Evolutionary conservation across 129 eudicot genomes (phyloP), one percentile per base, ranked within the genome.

Genomic region (Lactuca sativa): DNA sequence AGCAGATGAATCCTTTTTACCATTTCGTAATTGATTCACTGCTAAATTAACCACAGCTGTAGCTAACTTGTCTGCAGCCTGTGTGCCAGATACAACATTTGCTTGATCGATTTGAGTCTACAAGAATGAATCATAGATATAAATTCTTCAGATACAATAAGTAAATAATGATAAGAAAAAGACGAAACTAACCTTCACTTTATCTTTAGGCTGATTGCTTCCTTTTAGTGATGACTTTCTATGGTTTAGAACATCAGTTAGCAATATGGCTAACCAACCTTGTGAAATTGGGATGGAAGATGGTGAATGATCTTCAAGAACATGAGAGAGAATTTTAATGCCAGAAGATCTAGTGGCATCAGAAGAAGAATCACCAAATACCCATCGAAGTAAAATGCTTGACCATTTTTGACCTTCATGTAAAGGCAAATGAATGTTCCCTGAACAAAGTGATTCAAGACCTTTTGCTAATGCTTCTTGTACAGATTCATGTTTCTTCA

Each of bases 391-490:
- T 63, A 95, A 73, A 81, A 86, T 77, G 60, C 86, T 81, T 7
- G 97, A 83, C 99, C 99, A 95, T 71, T 86, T 90, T 69, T 74
- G 87, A 61, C 96, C 86, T 83, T 95, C 97, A 61, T 90, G 91
- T 32, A 90, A 87, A 59, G 95, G 83, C 72, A 95, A 74, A 84
- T 84, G 96, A 70, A 84, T 70, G 64, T 85, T 86, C 49, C 85
- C 76, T 4, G 84, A 74, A 72, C 81, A 78, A 43, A 95, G 75
- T 62, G 88, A 80, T 80, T 90, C 97, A 69, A 95, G 71, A 62
- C 93, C 97, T 67, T 82, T 95, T 7, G 97, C 97, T 76, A 87
- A 30, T 66, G 91, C 81, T 81, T 95, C 99, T 86, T 87, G 97
- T 43, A 91, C 71, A 66, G 88, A 57, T 78, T 66, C 81, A 71